Conservation (phyloP, 2,329 filamentous ascomycete species). For the Bisporella sp. region DNA sequence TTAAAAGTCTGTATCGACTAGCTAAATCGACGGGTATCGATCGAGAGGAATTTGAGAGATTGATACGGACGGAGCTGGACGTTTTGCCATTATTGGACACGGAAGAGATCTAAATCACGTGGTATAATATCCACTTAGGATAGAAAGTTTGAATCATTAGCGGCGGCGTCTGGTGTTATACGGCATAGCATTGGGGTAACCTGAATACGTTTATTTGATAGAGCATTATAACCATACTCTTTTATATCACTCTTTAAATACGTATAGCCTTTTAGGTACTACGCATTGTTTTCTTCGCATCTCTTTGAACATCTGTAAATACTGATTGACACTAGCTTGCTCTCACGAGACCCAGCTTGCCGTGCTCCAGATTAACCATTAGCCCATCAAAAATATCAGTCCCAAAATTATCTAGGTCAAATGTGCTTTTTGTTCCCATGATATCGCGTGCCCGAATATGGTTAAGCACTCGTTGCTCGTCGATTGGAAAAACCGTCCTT, state of each 20-base stretch:
- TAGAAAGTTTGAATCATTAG: no score
- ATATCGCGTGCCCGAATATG: neutral
- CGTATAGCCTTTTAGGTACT: no score
- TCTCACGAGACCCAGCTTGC: neutral
- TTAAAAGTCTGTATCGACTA: conserved; percentile 70
- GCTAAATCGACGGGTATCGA: conserved; percentile 67
- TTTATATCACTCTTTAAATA: no score
- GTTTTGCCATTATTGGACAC: conserved; percentile 63
- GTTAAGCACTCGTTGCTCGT: neutral
- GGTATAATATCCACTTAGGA: no score
- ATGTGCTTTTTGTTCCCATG: neutral
- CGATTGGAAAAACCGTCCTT: neutral
- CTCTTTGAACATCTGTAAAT: no score
- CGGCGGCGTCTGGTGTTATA: no score
- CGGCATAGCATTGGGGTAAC: no score
- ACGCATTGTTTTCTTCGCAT: no score
- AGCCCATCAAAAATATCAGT: neutral
- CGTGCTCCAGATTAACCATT: neutral
- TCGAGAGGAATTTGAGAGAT: conserved; percentile 64
- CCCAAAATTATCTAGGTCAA: neutral
- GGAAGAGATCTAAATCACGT: conserved; percentile 11
- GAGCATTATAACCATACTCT: no score
- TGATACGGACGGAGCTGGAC: conserved; percentile 66
- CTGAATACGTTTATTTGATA: no score
- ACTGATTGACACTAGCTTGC: no score